Evolutionary conservation across 2,329 filamentous ascomycete genomes (phyloP).

Genomic region (Ceratocystis albifundus): DNA sequence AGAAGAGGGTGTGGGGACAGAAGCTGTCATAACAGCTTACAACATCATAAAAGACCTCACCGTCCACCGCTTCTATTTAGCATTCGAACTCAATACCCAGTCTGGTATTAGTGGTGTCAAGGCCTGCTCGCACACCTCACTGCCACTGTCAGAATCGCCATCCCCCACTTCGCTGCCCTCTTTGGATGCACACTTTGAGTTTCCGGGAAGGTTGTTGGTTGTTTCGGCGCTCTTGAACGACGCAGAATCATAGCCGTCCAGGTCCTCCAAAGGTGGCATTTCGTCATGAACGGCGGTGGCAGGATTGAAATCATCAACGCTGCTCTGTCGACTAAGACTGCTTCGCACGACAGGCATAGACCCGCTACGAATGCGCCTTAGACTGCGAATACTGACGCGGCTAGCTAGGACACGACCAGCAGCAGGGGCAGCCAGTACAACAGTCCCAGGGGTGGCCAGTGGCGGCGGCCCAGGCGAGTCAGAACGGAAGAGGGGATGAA

Average conservation of each 20-base stretch:
- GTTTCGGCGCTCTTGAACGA: conserved; percentile 16
- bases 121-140: conserved; percentile 32
- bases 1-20: not conserved
- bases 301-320: conserved; percentile 37
- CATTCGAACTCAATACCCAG: conserved; percentile 46
- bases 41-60: conserved; percentile 5
- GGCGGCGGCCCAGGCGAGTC: conserved; percentile 59
- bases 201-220: conserved; percentile 25
- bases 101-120: conserved; percentile 52
- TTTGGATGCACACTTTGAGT: conserved; percentile 24
- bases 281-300: conserved; percentile 7
- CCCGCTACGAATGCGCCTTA: conserved; percentile 45
- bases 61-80: conserved; percentile 30
- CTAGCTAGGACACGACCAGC: conserved; percentile 36
- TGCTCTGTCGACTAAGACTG: conserved; percentile 41
- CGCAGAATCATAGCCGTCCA: conserved; percentile 7
- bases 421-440: conserved; percentile 58
- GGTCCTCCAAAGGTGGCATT: not conserved
- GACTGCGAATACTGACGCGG: conserved; percentile 45
- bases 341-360: conserved; percentile 39
- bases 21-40: conserved; percentile 14
- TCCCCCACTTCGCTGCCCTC: conserved; percentile 24
- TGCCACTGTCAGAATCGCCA: conserved; percentile 10
- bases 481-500: conserved; percentile 66
- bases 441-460: conserved; percentile 54